These are phyloP conservation scores for Colletotrichum eleusines DNA, from an alignment of 2,329 filamentous ascomycete species.

Conservation along the genomic window DNA sequence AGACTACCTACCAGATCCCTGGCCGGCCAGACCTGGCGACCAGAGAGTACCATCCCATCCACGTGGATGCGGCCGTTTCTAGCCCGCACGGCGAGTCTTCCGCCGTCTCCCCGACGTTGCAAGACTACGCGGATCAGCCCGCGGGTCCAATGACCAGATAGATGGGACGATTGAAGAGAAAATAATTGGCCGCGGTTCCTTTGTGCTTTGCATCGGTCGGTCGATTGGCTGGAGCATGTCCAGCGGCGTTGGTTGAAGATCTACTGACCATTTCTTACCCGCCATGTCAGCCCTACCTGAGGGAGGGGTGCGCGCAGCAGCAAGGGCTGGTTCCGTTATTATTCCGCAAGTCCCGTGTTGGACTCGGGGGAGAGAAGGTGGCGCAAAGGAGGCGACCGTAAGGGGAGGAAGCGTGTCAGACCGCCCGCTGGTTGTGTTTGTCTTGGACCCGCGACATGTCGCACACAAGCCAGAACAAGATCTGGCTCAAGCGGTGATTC, in stretches of 20 bases:
- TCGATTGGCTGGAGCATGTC: conserved; percentile 12
- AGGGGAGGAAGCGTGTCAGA: conserved; percentile 7
- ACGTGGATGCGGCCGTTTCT: background rate
- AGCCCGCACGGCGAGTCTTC: background rate
- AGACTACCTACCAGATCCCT: conserved; percentile 1
- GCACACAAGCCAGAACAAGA: background rate
- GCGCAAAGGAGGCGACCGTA: background rate
- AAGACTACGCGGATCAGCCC: conserved; percentile 5
- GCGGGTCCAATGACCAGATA: conserved; percentile 8
- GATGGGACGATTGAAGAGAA: conserved; percentile 8
- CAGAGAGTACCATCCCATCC: background rate
- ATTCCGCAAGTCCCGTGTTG: background rate
- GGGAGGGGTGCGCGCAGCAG: background rate
- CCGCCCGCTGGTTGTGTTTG: too few relatives aligned
- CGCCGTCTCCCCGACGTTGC: conserved; percentile 1
- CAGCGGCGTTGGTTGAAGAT: conserved; percentile 1
- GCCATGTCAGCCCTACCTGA: conserved; percentile 34
- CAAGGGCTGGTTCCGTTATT: background rate
- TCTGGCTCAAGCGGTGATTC: background rate
- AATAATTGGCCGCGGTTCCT: too few relatives aligned
- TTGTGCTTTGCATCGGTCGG: background rate
- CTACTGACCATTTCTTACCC: conserved; percentile 12
- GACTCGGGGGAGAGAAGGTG: background rate
- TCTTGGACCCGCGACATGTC: conserved; percentile 24
- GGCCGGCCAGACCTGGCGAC: too few relatives aligned